These are phyloP conservation scores for Botrytis byssoidea DNA, from an alignment of 2,329 filamentous ascomycete genomes.

Conservation along the genomic window DNA sequence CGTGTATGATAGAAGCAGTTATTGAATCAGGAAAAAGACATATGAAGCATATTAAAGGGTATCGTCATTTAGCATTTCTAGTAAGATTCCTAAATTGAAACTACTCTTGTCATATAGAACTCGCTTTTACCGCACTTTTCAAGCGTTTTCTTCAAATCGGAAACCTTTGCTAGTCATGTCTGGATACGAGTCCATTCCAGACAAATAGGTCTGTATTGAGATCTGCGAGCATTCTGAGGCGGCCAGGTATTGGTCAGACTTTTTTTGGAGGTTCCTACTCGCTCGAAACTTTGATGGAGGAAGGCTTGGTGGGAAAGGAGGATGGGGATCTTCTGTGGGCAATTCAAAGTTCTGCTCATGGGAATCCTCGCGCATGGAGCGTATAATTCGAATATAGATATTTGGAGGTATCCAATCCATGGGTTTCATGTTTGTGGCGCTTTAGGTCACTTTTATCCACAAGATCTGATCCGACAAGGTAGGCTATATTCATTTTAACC, in stretches of 20 bases:
- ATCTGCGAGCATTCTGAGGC: too few relatives aligned
- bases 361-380: too few relatives aligned
- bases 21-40: background rate
- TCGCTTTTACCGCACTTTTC: background rate
- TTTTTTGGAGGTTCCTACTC: background rate
- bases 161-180: background rate
- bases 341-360: too few relatives aligned
- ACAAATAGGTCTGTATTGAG: background rate
- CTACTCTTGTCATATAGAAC: background rate
- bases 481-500: too few relatives aligned
- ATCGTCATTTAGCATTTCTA: background rate
- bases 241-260: rapidly evolving
- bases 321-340: too few relatives aligned
- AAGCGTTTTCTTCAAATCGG: background rate
- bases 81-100: too few relatives aligned
- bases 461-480: too few relatives aligned
- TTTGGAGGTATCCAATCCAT: too few relatives aligned
- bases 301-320: background rate
- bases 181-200: background rate
- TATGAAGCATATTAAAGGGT: background rate
- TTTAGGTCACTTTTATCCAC: too few relatives aligned
- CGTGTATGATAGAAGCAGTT: background rate
- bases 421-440: too few relatives aligned
- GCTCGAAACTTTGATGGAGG: background rate
- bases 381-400: too few relatives aligned